Evolutionary conservation across 257 asterid genomes (phyloP).

Genomic region (Solanum chiquidenum): DNA sequence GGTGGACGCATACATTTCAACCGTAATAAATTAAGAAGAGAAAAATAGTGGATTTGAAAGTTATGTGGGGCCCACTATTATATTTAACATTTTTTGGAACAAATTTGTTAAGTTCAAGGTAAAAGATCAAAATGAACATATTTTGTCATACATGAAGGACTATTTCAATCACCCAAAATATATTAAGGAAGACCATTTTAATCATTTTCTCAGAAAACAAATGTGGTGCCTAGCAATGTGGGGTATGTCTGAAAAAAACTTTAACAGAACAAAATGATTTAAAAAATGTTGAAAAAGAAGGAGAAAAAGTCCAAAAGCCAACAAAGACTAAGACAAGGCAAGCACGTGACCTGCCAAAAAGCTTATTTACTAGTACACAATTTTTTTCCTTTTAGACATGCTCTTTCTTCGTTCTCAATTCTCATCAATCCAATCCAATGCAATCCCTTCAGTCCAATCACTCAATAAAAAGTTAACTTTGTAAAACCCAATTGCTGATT

Average conservation of each 20-base stretch:
- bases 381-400: not conserved
- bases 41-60: too few relatives aligned
- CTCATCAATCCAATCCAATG: constrained; percentile 45
- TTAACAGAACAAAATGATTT: constrained; percentile 32
- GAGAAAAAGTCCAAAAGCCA: constrained; percentile 27
- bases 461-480: constrained; percentile 7
- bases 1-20: too few relatives aligned
- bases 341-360: constrained; percentile 82
- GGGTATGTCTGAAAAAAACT: constrained; percentile 19
- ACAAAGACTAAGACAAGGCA: constrained; percentile 57
- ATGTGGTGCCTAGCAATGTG: not conserved
- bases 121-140: too few relatives aligned
- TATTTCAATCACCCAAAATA: too few relatives aligned
- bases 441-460: constrained; percentile 58
- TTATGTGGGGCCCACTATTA: too few relatives aligned
- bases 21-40: too few relatives aligned
- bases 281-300: not conserved
- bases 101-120: too few relatives aligned
- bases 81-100: too few relatives aligned
- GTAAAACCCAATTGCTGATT: constrained; percentile 1
- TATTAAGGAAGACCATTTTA: too few relatives aligned
- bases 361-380: constrained; percentile 8
- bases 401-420: constrained; percentile 28
- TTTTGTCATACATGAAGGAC: too few relatives aligned
- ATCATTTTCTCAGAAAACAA: too few relatives aligned